Conservation (phyloP, 179 eudicot genomes). For the Nepenthes alata region DNA sequence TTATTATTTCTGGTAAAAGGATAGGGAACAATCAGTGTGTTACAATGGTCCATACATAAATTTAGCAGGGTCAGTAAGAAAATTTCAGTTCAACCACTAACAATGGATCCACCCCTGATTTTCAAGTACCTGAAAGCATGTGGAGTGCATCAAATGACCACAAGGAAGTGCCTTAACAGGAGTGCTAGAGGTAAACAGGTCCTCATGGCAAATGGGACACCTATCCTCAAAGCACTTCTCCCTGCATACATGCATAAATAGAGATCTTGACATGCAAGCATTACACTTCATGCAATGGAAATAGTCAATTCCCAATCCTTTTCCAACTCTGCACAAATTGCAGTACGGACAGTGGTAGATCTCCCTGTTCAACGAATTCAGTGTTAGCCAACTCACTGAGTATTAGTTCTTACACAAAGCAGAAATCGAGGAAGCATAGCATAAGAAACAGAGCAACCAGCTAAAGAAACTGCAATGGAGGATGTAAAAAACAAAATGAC, state of each 20-base stretch:
- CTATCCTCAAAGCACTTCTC: constrained; percentile 76
- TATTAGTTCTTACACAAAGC: too few species aligned
- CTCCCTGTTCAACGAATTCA: constrained; percentile 40
- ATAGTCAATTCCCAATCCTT: constrained; percentile 81
- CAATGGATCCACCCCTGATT: background rate
- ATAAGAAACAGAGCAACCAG: too few species aligned
- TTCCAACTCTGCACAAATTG: constrained; percentile 91
- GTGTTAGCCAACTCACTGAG: constrained; percentile 1
- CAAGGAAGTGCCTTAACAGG: constrained; percentile 82
- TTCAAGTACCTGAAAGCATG: constrained; percentile 72
- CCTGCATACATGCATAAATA: constrained; percentile 60
- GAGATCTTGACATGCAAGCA: constrained; percentile 77
- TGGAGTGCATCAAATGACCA: constrained; percentile 94
- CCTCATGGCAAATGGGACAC: constrained; percentile 96
- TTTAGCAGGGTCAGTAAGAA: too few species aligned
- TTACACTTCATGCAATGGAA: constrained; percentile 97
- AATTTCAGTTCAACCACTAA: too few species aligned
- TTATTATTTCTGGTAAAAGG: too few species aligned
- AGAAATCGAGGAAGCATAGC: too few species aligned
- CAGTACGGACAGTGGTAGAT: constrained; percentile 96
- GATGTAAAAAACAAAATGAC: too few species aligned
- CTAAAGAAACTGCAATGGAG: too few species aligned
- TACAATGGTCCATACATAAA: too few species aligned
- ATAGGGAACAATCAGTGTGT: too few species aligned
- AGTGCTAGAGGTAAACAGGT: constrained; percentile 64